A percentile compares a stretch with the other conserved stretches of the same genome.
These are phyloP conservation scores for Mycena belliarum DNA, from an alignment of 768 basidiomycete species.

Conservation along the genomic window DNA sequence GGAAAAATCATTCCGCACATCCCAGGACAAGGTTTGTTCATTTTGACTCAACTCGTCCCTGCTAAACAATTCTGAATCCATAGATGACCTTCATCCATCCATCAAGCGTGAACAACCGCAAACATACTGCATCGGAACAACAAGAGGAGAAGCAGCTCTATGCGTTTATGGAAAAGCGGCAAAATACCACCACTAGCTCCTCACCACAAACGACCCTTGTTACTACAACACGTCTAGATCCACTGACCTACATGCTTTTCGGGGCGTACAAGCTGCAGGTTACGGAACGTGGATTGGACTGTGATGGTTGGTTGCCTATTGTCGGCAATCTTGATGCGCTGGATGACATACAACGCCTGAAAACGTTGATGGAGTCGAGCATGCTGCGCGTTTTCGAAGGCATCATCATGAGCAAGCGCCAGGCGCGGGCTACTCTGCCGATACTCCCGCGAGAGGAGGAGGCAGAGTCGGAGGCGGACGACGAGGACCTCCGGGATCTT, in stretches of 20 bases:
- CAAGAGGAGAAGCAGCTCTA: conserved; percentile 70
- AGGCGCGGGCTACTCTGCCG: conserved; percentile 32
- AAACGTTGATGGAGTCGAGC: conserved; percentile 75
- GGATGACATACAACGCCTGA: conserved; percentile 83
- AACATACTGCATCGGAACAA: conserved; percentile 39
- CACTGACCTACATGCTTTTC: conserved; percentile 87
- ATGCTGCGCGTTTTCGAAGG: conserved; percentile 92
- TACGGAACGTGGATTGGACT: conserved; percentile 72
- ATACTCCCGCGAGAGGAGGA: conserved; percentile 47
- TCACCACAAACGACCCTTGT: conserved; percentile 68
- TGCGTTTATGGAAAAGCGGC: conserved; percentile 82
- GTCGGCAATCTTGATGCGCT: conserved; percentile 71
- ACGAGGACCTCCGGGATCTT: conserved; percentile 41
- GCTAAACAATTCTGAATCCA: conserved; percentile 9
- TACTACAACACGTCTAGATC: conserved; percentile 82
- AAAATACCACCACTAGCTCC: conserved; percentile 58
- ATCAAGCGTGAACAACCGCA: conserved; percentile 81
- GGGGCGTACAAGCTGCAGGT: conserved; percentile 80
- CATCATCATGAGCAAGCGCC: conserved; percentile 51
- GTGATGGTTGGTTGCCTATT: conserved; percentile 90
- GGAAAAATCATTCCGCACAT: conserved; percentile 69
- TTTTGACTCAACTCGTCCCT: not conserved
- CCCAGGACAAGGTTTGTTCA: conserved; percentile 74
- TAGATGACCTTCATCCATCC: conserved; percentile 82
- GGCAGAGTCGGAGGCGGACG: conserved; percentile 60